These are phyloP conservation scores for Scenedesmus sp. DNA, from an alignment of 163 green algal species.

Conservation along the genomic window DNA sequence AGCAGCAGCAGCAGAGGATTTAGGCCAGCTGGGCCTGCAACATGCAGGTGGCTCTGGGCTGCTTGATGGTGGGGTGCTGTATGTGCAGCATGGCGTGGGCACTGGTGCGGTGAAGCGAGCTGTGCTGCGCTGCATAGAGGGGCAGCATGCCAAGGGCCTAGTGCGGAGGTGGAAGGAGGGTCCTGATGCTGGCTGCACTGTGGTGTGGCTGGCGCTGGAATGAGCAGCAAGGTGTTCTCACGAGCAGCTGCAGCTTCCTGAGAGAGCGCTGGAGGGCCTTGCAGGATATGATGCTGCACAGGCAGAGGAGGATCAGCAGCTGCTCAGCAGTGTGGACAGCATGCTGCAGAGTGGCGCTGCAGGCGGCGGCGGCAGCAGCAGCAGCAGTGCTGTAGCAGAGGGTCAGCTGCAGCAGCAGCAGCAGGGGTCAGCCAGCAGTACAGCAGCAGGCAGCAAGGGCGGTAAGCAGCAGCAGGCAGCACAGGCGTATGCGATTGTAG, in stretches of 20 bases:
- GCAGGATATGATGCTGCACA: not conserved
- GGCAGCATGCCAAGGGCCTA: not conserved
- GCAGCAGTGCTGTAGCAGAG: not conserved
- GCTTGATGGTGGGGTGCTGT: conserved; percentile 9
- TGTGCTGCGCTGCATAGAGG: not conserved
- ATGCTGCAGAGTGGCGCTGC: not conserved
- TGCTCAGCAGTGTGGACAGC: not conserved
- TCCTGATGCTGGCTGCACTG: not conserved
- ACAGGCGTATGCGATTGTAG: not conserved
- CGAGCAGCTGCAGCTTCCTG: conserved; percentile 9
- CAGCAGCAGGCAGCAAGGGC: not conserved
- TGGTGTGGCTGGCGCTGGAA: not conserved
- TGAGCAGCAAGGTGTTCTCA: conserved; percentile 7
- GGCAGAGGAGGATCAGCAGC: conserved; percentile 26
- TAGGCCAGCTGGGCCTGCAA: not conserved
- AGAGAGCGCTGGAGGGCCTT: conserved; percentile 11
- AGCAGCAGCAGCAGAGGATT: not conserved
- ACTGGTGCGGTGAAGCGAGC: conserved; percentile 9
- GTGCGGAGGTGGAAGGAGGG: not conserved
- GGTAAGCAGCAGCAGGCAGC: not conserved
- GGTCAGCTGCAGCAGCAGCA: not conserved
- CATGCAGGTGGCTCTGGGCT: not conserved
- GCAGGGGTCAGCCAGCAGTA: not conserved
- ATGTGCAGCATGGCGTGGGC: not conserved
- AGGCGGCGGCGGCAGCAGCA: not conserved